Conservation (phyloP, 108 stramenopile genomes). For the Bacterosira constricta region DNA sequence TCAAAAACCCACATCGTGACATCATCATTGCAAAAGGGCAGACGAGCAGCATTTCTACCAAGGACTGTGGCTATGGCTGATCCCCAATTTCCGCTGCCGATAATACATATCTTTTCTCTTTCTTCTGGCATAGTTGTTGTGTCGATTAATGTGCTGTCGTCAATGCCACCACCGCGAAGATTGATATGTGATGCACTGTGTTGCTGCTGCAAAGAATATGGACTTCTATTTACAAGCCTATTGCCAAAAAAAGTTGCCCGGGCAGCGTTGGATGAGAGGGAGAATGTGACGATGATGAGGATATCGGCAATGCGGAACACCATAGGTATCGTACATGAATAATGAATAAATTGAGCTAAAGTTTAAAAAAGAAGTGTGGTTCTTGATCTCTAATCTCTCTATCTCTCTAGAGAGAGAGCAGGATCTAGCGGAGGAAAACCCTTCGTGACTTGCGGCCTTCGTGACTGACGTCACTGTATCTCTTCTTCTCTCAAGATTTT, state of each 20-base stretch:
- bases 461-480: too few species aligned
- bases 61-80: slow-evolving; percentile 87
- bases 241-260: not conserved
- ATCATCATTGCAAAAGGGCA: slow-evolving; percentile 64
- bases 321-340: too few species aligned
- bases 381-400: too few species aligned
- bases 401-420: too few species aligned
- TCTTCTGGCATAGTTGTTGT: not conserved
- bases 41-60: slow-evolving; percentile 77
- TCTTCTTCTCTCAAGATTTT: too few species aligned
- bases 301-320: not conserved
- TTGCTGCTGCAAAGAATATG: not conserved
- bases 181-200: not conserved
- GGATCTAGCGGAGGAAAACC: too few species aligned
- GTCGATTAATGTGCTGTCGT: not conserved
- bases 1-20: slow-evolving; percentile 96
- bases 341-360: too few species aligned
- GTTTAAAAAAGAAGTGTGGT: too few species aligned
- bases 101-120: slow-evolving; percentile 82
- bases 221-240: not conserved
- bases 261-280: not conserved
- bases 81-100: slow-evolving; percentile 96
- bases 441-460: too few species aligned
- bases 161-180: not conserved
- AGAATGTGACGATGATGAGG: not conserved